A percentile compares a stretch with the other conserved stretches of the same genome.
Evolutionary conservation across 495 filamentous ascomycete genomes (phyloP).

Genomic region (Mycothermus thermophilus): DNA sequence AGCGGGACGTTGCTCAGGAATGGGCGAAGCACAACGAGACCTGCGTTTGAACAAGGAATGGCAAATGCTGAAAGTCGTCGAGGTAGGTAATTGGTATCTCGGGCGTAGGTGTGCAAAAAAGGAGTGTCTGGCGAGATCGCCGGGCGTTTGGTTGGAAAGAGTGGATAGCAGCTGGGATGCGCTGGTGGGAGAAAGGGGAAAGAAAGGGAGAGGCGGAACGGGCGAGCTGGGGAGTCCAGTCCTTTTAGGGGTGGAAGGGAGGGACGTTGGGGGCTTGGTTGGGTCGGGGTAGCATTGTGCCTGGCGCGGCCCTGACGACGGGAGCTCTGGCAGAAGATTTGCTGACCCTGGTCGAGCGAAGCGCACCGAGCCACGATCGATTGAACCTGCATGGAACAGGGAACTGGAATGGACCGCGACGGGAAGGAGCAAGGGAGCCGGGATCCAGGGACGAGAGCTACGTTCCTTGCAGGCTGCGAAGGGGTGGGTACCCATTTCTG

Average conservation of each 20-base stretch:
- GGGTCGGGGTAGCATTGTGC: no score
- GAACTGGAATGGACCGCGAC: no score
- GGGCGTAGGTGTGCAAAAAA: conserved; percentile 14
- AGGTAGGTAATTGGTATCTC: not conserved
- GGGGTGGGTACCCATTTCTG: not conserved
- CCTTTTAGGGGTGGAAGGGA: conserved; percentile 12
- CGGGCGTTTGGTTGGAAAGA: conserved; percentile 19
- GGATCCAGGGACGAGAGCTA: conserved; percentile 6
- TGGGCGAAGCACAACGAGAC: conserved; percentile 2
- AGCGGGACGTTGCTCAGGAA: no score
- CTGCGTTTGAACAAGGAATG: conserved; percentile 3
- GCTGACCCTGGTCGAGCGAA: no score
- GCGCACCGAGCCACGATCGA: no score
- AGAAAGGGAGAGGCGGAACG: conserved; percentile 9
- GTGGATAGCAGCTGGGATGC: conserved; percentile 17
- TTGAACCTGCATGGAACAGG: no score
- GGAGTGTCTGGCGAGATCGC: no score
- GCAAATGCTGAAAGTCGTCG: conserved; percentile 3
- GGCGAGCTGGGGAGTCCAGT: conserved; percentile 8
- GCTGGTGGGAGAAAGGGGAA: conserved; percentile 8
- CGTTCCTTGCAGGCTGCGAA: conserved; percentile 11
- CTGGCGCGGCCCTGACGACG: no score
- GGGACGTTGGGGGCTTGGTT: no score
- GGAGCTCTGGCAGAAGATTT: no score
- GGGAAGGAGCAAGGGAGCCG: no score